Evolutionary conservation across 129 eudicot genomes (phyloP).

Genomic region (Tanacetum coccineum): DNA sequence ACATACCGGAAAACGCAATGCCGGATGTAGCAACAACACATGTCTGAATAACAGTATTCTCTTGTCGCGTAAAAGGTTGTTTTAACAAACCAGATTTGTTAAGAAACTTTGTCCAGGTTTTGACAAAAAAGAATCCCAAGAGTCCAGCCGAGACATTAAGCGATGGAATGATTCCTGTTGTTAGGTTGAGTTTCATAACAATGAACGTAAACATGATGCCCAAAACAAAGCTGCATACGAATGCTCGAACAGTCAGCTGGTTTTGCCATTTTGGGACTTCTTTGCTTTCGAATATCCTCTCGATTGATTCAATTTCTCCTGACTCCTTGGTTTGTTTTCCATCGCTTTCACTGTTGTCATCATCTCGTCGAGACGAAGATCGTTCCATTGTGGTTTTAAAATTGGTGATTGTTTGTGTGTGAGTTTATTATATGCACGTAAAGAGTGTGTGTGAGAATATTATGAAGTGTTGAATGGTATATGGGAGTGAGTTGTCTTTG

Average conservation of each 20-base stretch:
- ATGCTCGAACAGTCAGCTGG: conserved; percentile 80
- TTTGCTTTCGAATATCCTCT: conserved; percentile 59
- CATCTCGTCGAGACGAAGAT: conserved; percentile 31
- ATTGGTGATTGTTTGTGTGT: conserved; percentile 5
- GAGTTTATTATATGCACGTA: not conserved
- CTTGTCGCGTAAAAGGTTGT: conserved; percentile 94
- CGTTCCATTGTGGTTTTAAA: conserved; percentile 25
- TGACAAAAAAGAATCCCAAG: conserved; percentile 84
- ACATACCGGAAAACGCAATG: conserved; percentile 86
- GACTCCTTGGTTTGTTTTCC: conserved; percentile 30
- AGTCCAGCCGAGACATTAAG: conserved; percentile 92
- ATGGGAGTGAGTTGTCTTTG: conserved; percentile 9
- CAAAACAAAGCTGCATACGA: conserved; percentile 53
- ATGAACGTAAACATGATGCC: conserved; percentile 83
- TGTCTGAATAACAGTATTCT: conserved; percentile 93
- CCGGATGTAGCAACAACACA: conserved; percentile 97
- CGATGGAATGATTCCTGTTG: conserved; percentile 92
- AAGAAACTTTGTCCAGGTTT: conserved; percentile 77
- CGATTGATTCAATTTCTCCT: conserved; percentile 45
- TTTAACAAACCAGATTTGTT: conserved; percentile 62
- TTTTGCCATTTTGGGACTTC: conserved; percentile 84
- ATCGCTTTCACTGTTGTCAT: conserved; percentile 27
- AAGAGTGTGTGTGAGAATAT: conserved; percentile 11
- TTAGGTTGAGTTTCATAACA: conserved; percentile 90
- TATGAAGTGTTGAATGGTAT: conserved; percentile 26